Base-by-base conservation (phyloP, 179 eudicot genomes). In the Pouteria campechiana region DNA sequence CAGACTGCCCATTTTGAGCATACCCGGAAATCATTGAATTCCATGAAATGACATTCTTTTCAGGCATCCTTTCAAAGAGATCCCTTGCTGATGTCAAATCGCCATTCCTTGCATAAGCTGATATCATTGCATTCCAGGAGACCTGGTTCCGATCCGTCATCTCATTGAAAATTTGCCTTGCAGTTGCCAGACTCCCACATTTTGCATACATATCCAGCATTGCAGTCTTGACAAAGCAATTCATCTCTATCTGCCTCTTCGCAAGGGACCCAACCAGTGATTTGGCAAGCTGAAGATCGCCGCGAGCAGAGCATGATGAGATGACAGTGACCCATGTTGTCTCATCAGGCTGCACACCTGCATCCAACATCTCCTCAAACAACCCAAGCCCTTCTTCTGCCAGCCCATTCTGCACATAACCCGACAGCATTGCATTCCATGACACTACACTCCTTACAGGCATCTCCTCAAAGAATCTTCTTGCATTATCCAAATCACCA, bases 371-470 rank as follows among this genome's bases (percentile, higher is more conserved):
- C 37, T 59, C 78, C 48, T 43, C 9, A 17, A 80, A 74, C 48
- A 80, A 36, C 17, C 41, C 21, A 37, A 68, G 20, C 50, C 72
- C 74, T 58, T 67, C 74, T 25, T 68, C 54, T 2, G 61, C 52
- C 17, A 46, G 52, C 49, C 85, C 85, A 52, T 77, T 80, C 39
- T 63, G 65, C 11, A 61, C 62, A 47, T 77, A 77, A 23, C 76
- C 90, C 0, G 81, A 56, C 4, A 80, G 52, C 78, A 80, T 80
- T 0, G 85, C 85, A 48, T 77, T 81, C 90, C 90, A 81, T 7
- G 90, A 74, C 10, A 74, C 85, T 31, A 77, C 44, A 37, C 20
- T 81, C 23, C 46, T 74, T 52, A 65, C 72, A 4, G 90, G 85
- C 79, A 74, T 77, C 32, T 28, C 24, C 44, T 81, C 74, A 41